Evolutionary conservation across 1,139 yeast genomes (phyloP).

Genomic region (Blastobotrys persicus): DNA sequence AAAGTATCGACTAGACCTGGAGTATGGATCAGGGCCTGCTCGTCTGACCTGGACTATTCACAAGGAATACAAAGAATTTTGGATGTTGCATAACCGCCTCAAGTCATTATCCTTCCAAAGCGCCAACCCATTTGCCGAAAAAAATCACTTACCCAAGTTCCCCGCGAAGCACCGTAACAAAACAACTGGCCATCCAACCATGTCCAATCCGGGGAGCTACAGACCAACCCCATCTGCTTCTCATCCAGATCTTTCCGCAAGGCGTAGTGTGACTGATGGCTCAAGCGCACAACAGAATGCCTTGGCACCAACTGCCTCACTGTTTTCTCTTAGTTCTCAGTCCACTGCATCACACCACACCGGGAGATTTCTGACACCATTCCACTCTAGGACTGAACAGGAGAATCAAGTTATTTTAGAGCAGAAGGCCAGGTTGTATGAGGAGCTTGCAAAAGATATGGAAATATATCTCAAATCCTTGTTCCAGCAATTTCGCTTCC

Average conservation of each 20-base stretch:
- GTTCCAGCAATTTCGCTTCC: conserved; percentile 57
- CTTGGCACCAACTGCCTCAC: conserved; percentile 12
- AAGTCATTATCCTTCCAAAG: conserved; percentile 50
- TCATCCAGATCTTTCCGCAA: conserved; percentile 3
- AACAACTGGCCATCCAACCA: neutral
- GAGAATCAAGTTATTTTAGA: conserved; percentile 5
- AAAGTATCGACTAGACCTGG: conserved; percentile 65
- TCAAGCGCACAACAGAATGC: neutral
- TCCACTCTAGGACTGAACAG: conserved; percentile 13
- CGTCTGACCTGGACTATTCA: conserved; percentile 78
- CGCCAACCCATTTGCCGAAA: conserved; percentile 21
- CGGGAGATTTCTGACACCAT: conserved; percentile 11
- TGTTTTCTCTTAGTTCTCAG: conserved; percentile 17
- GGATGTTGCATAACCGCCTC: conserved; percentile 63
- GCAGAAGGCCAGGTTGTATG: conserved; percentile 12
- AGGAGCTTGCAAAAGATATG: conserved; percentile 13
- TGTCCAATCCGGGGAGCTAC: neutral
- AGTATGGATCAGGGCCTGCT: conserved; percentile 84
- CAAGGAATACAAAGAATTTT: conserved; percentile 69
- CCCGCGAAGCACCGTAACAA: conserved; percentile 27
- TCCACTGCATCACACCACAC: conserved; percentile 6
- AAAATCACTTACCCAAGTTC: conserved; percentile 31
- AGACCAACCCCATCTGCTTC: conserved; percentile 7
- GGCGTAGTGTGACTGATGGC: conserved; percentile 1
- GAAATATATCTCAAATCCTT: conserved; percentile 56